Percentiles rank a stretch among this genome's conserved stretches.
phyloP scores from a whole-genome alignment of 352 stramenopile species.

The Salisapilia sapeloensis region DNA sequence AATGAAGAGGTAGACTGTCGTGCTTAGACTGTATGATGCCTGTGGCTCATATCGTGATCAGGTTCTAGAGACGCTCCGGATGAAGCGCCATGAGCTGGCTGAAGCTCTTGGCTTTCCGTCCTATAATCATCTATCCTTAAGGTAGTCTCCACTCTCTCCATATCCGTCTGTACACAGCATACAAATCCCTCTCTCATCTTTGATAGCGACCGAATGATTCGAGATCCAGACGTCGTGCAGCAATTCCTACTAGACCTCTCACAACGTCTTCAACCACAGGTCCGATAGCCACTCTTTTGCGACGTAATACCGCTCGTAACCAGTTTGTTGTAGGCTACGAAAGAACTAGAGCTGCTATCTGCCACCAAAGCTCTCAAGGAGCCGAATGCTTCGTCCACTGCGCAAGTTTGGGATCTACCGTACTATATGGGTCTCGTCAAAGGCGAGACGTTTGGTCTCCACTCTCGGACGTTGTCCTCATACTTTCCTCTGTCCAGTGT shows the following conservation, averaged over 20 bases:
- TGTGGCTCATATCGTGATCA: not conserved
- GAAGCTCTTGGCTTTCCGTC: conserved; percentile 77
- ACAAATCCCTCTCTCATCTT: no score
- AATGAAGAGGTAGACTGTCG: conserved; percentile 18
- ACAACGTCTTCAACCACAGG: conserved; percentile 52
- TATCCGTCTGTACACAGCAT: no score
- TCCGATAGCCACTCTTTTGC: no score
- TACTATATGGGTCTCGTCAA: conserved; percentile 88
- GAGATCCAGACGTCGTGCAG: conserved; percentile 42
- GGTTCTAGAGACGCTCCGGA: conserved; percentile 38
- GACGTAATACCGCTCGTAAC: no score
- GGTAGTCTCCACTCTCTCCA: no score
- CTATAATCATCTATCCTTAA: conserved; percentile 83
- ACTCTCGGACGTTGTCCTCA: conserved; percentile 56
- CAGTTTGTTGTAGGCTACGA: no score
- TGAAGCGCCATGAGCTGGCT: conserved; percentile 80
- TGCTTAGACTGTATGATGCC: not conserved
- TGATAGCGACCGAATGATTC: conserved; percentile 74
- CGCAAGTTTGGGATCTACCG: conserved; percentile 89
- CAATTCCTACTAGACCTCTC: conserved; percentile 47
- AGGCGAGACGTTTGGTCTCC: conserved; percentile 45
- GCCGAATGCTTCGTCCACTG: no score
- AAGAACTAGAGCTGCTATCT: conserved; percentile 38
- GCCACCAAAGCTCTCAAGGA: conserved; percentile 53
- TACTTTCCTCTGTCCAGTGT: conserved; percentile 89